phyloP scores from a whole-genome alignment of 208 protist species.

The Trypanosoma rangeli region DNA sequence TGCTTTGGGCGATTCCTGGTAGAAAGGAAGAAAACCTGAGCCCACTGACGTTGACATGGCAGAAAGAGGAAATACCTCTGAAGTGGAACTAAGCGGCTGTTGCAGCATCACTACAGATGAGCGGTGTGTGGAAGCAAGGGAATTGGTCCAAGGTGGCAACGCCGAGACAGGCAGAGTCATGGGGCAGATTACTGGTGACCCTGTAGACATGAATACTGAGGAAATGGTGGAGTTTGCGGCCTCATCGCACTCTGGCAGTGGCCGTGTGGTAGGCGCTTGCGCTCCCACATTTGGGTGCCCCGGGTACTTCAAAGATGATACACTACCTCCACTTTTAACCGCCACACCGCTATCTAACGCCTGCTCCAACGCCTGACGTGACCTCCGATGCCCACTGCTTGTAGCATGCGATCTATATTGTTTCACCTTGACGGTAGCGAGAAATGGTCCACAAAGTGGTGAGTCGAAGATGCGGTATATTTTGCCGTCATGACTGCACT shows the following conservation, averaged over 20 bases:
- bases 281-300: neutral
- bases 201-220: neutral
- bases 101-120: neutral
- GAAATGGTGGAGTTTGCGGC: constrained; percentile 1
- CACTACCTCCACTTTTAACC: no score
- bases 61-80: neutral
- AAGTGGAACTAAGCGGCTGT: neutral
- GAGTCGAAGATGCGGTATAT: constrained; percentile 74
- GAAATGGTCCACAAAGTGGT: constrained; percentile 58
- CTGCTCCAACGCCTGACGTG: neutral
- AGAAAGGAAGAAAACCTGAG: constrained; percentile 16
- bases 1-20: neutral
- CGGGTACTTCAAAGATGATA: no score
- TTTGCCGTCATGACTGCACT: constrained; percentile 66
- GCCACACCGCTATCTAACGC: no score
- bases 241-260: constrained; percentile 17
- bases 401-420: neutral
- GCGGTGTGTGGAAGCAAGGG: neutral
- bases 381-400: neutral
- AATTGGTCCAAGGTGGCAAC: neutral
- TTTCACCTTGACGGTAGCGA: constrained; percentile 59
- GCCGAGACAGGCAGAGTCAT: neutral
- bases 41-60: neutral
- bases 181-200: neutral
- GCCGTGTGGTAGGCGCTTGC: neutral